These are phyloP conservation scores for Flaveria linearis DNA, from an alignment of 129 eudicot genomes.

Conservation along the genomic window DNA sequence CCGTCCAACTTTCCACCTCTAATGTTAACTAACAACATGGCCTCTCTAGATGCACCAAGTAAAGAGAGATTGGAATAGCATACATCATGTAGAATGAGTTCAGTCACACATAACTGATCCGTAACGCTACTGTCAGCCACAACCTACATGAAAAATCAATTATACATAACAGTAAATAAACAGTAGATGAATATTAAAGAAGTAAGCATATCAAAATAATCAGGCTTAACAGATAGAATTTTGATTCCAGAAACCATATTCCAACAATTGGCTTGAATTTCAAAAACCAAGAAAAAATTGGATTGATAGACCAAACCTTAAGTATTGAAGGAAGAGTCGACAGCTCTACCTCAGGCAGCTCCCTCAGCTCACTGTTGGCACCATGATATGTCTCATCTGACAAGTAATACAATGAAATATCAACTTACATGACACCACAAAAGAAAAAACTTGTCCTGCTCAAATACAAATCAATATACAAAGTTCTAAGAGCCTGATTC, in stretches of 20 bases:
- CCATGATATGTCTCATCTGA: constrained; percentile 75
- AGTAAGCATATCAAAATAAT: constrained; percentile 12
- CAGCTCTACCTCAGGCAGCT: constrained; percentile 93
- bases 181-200: neutral
- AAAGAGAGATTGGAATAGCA: constrained; percentile 35
- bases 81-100: constrained; percentile 84
- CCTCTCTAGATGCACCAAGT: neutral
- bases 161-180: neutral
- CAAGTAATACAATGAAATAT: constrained; percentile 31
- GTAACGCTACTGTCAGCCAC: constrained; percentile 79
- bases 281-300: neutral
- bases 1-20: neutral
- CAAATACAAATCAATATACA: neutral
- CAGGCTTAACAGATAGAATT: neutral
- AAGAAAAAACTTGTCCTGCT: constrained; percentile 15
- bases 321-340: constrained; percentile 81
- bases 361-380: constrained; percentile 74
- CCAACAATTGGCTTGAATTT: neutral
- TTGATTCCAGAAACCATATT: constrained; percentile 11
- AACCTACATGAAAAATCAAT: constrained; percentile 54
- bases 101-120: constrained; percentile 76
- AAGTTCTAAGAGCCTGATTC: constrained; percentile 2
- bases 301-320: constrained; percentile 52
- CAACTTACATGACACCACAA: constrained; percentile 20
- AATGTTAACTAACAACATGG: constrained; percentile 1